A percentile compares a stretch with the other conserved stretches of the same genome.
These are phyloP conservation scores for Penicillium alfredii DNA, from an alignment of 495 filamentous ascomycete species.

Conservation along the genomic window DNA sequence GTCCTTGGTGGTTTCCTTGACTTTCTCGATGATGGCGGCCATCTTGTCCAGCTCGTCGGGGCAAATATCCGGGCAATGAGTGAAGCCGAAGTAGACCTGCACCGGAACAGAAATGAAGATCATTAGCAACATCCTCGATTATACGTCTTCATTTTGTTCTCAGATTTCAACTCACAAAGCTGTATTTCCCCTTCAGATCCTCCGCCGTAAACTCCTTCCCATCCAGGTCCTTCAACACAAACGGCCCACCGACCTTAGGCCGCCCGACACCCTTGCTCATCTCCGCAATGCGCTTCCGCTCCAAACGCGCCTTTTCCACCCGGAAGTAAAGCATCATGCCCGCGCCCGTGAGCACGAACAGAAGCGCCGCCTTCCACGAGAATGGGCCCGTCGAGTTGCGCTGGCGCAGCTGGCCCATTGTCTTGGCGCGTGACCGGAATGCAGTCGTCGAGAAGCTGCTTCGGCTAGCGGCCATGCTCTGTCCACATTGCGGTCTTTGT, in stretches of 20 bases:
- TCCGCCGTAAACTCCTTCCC: conserved; percentile 68
- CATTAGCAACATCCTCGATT: no score
- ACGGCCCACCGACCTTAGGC: conserved; percentile 87
- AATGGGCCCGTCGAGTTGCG: conserved; percentile 58
- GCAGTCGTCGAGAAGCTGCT: conserved; percentile 32
- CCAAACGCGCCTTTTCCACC: conserved; percentile 80
- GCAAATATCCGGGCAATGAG: conserved; percentile 97
- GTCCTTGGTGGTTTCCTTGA: conserved; percentile 46
- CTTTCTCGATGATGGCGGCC: conserved; percentile 84
- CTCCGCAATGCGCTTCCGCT: conserved; percentile 78
- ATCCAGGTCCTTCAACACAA: conserved; percentile 74
- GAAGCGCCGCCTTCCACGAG: conserved; percentile 77
- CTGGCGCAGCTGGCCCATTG: conserved; percentile 40
- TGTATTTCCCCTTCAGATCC: conserved; percentile 81
- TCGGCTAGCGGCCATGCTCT: conserved; percentile 10
- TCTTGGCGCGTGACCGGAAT: conserved; percentile 23
- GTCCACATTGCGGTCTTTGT: conserved; percentile 20
- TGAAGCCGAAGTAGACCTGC: conserved; percentile 95
- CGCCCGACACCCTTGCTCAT: conserved; percentile 85
- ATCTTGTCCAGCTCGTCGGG: conserved; percentile 99
- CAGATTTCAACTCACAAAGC: conserved; percentile 47
- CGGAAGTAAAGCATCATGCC: conserved; percentile 86
- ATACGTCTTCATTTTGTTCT: no score
- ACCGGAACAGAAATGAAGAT: no score
- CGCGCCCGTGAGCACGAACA: conserved; percentile 74